These are phyloP conservation scores for Starmera stellimalicola DNA, from an alignment of 1,139 yeast species.

Conservation along the genomic window DNA sequence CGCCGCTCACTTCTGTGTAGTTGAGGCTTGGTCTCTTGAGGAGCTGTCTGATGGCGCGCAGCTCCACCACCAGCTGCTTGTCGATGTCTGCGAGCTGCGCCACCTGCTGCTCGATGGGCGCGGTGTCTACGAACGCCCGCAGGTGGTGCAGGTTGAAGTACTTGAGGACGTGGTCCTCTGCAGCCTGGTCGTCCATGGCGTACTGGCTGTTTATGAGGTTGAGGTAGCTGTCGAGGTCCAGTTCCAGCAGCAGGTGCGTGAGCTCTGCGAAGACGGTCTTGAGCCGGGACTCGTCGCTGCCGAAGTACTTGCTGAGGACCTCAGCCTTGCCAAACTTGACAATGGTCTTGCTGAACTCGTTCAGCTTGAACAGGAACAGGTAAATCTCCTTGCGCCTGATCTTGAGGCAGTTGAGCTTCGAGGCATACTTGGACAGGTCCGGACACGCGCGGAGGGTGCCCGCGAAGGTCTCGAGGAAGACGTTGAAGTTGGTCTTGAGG, in stretches of 20 bases:
- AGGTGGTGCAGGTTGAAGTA: slow-evolving; percentile 41
- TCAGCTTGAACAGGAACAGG: slow-evolving; percentile 41
- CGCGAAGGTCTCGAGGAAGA: slow-evolving; percentile 45
- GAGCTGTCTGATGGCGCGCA: slow-evolving; percentile 32
- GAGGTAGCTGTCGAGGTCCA: slow-evolving; percentile 26
- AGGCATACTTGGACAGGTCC: slow-evolving; percentile 62
- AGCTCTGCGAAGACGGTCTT: slow-evolving; percentile 23
- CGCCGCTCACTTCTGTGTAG: slow-evolving; percentile 49
- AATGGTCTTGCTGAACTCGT: slow-evolving; percentile 25
- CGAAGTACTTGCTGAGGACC: slow-evolving; percentile 6
- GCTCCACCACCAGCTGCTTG: slow-evolving; percentile 38
- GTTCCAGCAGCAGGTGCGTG: slow-evolving; percentile 11
- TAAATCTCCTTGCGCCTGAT: slow-evolving; percentile 62
- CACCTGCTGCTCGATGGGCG: slow-evolving; percentile 30
- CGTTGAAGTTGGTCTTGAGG: slow-evolving; percentile 34
- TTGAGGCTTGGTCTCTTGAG: slow-evolving; percentile 51
- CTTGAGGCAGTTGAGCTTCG: slow-evolving; percentile 59
- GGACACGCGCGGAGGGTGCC: slow-evolving; percentile 36
- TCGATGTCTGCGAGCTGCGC: slow-evolving; percentile 33
- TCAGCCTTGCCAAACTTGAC: slow-evolving; percentile 22
- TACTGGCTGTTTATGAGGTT: slow-evolving; percentile 45
- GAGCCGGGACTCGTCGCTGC: slow-evolving; percentile 20
- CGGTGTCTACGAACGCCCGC: slow-evolving; percentile 24
- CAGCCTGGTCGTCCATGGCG: slow-evolving; percentile 44
- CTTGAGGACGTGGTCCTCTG: slow-evolving; percentile 35